These are phyloP conservation scores for Starmerella etchellsii DNA, from an alignment of 805 yeast species.

Conservation along the genomic window DNA sequence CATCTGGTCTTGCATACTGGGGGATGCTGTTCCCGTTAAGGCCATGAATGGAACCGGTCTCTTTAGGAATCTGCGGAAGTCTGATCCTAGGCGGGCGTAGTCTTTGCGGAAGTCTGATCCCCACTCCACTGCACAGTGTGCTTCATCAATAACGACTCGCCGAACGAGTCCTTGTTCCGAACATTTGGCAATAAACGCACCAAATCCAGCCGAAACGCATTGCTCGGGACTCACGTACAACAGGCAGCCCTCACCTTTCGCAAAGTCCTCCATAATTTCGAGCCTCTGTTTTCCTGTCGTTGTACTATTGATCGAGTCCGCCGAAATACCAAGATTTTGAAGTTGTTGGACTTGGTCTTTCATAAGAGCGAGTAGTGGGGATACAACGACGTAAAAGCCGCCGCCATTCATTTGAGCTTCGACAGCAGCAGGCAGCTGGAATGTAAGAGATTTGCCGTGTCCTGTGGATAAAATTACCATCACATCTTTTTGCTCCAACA, in stretches of 20 bases:
- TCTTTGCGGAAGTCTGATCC: slow-evolving; percentile 97
- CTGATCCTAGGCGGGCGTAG: slow-evolving; percentile 58
- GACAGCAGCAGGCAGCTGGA: slow-evolving; percentile 83
- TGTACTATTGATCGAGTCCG: slow-evolving; percentile 76
- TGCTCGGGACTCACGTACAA: slow-evolving; percentile 84
- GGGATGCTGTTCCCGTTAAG: slow-evolving; percentile 90
- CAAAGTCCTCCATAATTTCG: slow-evolving; percentile 46
- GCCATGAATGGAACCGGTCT: slow-evolving; percentile 77
- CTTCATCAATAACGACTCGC: slow-evolving; percentile 87
- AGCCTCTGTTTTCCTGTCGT: slow-evolving; percentile 46
- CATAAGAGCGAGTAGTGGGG: slow-evolving; percentile 91
- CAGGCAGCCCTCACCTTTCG: slow-evolving; percentile 45
- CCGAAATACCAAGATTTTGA: slow-evolving; percentile 48
- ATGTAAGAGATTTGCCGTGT: slow-evolving; percentile 92
- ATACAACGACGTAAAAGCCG: slow-evolving; percentile 72
- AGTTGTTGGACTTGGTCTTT: slow-evolving; percentile 88
- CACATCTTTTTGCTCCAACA: slow-evolving; percentile 53
- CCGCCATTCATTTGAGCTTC: slow-evolving; percentile 19
- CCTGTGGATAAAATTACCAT: slow-evolving; percentile 97
- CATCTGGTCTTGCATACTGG: slow-evolving; percentile 32
- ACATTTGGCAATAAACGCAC: slow-evolving; percentile 44
- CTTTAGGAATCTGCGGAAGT: slow-evolving; percentile 53
- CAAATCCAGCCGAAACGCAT: slow-evolving; percentile 46
- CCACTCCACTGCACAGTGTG: slow-evolving; percentile 97
- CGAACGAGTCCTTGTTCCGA: slow-evolving; percentile 45